These are phyloP conservation scores for Apiospora marii DNA, from an alignment of 2,329 filamentous ascomycete species.

Conservation along the genomic window DNA sequence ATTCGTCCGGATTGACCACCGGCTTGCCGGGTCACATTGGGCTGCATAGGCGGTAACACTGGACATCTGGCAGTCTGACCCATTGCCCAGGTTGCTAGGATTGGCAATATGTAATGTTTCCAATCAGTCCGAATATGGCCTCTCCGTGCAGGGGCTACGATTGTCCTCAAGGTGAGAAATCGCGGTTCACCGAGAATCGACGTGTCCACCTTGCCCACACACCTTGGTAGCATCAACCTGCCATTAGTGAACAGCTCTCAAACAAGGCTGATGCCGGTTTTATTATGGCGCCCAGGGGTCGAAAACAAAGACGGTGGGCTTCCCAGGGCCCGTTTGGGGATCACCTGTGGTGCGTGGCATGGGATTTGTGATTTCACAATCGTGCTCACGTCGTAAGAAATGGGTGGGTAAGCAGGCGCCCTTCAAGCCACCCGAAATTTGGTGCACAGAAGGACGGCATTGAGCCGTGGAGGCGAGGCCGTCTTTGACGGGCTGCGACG, in stretches of 20 bases:
- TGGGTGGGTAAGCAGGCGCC: background rate
- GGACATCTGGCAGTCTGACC: slow-evolving; percentile 1
- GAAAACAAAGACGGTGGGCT: slow-evolving; percentile 15
- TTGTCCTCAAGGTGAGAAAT: slow-evolving; percentile 4
- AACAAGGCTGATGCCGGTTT: slow-evolving; percentile 21
- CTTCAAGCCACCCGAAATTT: background rate
- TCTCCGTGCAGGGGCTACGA: background rate
- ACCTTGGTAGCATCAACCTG: slow-evolving; percentile 15
- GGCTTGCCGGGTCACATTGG: slow-evolving; percentile 13
- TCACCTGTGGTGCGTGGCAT: background rate
- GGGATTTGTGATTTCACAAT: slow-evolving; percentile 12
- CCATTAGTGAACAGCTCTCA: background rate
- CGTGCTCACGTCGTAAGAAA: slow-evolving; percentile 14
- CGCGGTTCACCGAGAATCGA: slow-evolving; percentile 17
- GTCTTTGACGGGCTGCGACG: slow-evolving; percentile 18
- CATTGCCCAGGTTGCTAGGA: slow-evolving; percentile 1
- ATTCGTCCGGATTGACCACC: slow-evolving; percentile 15
- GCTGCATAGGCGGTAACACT: background rate
- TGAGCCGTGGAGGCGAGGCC: slow-evolving; percentile 13
- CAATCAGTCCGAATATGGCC: slow-evolving; percentile 17
- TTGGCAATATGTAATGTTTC: slow-evolving; percentile 8
- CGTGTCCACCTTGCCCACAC: slow-evolving; percentile 3
- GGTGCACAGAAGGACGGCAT: slow-evolving; percentile 12
- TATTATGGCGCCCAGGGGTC: slow-evolving; percentile 18
- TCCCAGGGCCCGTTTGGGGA: slow-evolving; percentile 16